Conservation (phyloP, 306 rosid genomes). For the Vigna radiata region DNA sequence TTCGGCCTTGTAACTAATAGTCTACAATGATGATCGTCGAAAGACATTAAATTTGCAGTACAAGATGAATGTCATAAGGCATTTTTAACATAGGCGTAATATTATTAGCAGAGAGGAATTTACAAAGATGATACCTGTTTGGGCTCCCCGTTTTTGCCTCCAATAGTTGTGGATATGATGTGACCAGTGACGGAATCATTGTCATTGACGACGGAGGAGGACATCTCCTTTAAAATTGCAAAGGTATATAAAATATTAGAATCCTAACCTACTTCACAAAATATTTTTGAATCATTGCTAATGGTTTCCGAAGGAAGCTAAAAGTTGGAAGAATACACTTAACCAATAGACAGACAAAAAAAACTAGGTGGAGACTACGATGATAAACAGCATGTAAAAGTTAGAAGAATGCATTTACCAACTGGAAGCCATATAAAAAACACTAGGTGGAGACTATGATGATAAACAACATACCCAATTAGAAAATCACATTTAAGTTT, state of each 20-base stretch:
- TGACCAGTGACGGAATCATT: slow-evolving; percentile 91
- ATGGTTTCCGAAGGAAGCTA: neutral
- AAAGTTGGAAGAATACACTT: neutral
- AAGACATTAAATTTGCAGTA: slow-evolving; percentile 46
- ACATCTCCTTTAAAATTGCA: slow-evolving; percentile 68
- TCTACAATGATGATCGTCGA: slow-evolving; percentile 60
- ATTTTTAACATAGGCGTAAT: neutral
- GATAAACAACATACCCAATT: neutral
- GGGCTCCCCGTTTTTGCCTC: slow-evolving; percentile 97
- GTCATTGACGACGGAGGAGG: slow-evolving; percentile 78
- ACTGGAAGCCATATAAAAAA: neutral
- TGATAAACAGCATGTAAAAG: neutral
- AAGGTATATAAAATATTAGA: slow-evolving; percentile 6
- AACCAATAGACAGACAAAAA: neutral
- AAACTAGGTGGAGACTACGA: neutral
- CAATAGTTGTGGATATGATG: slow-evolving; percentile 91
- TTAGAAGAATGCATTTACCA: neutral
- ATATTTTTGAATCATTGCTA: neutral
- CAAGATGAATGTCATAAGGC: slow-evolving; percentile 7
- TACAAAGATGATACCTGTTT: slow-evolving; percentile 69
- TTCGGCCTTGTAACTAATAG: slow-evolving; percentile 98
- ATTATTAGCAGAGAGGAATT: slow-evolving; percentile 8
- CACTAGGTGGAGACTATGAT: neutral
- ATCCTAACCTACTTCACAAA: neutral
- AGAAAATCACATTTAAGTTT: neutral